These are phyloP conservation scores for Clavispora carvajalis DNA, from an alignment of 805 yeast species.

Conservation along the genomic window DNA sequence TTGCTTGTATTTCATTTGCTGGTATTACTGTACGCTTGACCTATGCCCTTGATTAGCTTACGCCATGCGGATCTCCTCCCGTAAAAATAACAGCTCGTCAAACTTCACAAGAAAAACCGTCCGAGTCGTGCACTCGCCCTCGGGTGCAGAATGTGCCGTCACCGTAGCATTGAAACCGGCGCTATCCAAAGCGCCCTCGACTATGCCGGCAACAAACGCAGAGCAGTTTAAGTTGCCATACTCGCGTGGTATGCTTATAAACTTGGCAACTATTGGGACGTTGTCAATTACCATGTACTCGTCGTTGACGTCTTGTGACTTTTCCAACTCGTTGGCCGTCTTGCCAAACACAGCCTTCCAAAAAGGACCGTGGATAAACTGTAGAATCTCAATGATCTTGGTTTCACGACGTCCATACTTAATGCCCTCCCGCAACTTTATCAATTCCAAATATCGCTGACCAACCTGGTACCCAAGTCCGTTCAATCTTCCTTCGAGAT, in stretches of 20 bases:
- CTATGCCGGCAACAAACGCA: slow-evolving; percentile 79
- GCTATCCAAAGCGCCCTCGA: slow-evolving; percentile 76
- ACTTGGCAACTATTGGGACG: slow-evolving; percentile 64
- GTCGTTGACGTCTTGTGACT: slow-evolving; percentile 62
- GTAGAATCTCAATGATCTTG: slow-evolving; percentile 60
- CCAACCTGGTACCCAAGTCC: slow-evolving; percentile 78
- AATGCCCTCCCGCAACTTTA: slow-evolving; percentile 61
- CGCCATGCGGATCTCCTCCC: slow-evolving; percentile 45
- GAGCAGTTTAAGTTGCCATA: slow-evolving; percentile 72
- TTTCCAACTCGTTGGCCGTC: slow-evolving; percentile 70
- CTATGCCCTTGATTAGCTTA: too few relatives aligned
- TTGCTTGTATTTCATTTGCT: too few relatives aligned
- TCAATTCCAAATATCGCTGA: slow-evolving; percentile 61
- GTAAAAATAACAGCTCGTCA: slow-evolving; percentile 48
- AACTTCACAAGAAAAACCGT: slow-evolving; percentile 77
- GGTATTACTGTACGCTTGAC: too few relatives aligned
- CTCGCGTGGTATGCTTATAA: slow-evolving; percentile 73
- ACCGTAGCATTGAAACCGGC: slow-evolving; percentile 70
- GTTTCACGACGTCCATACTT: slow-evolving; percentile 61
- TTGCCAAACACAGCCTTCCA: slow-evolving; percentile 75
- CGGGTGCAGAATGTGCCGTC: slow-evolving; percentile 75
- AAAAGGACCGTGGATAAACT: slow-evolving; percentile 64
- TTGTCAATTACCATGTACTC: slow-evolving; percentile 78
- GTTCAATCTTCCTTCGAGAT: slow-evolving; percentile 52
- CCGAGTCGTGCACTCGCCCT: slow-evolving; percentile 51